Evolutionary conservation across 352 stramenopile species (phyloP), one percentile per base, ranked within the genome.

Genomic region (Phytopythium vexans): DNA sequence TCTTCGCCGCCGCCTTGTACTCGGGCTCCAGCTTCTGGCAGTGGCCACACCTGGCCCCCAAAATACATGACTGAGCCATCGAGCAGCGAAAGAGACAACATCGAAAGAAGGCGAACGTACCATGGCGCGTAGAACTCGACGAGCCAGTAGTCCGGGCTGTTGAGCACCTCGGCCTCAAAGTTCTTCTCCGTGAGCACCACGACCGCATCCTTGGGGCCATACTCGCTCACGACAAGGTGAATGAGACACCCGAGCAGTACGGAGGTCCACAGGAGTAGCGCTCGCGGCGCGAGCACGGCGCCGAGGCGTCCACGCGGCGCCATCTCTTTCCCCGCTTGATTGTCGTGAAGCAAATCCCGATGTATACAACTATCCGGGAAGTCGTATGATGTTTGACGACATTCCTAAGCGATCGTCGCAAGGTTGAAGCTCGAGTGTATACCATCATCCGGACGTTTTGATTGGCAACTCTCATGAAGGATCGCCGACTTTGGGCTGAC

Each of bases 81-180:
- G 12, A 42, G 14, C 42, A n/a, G 12, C 8, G 37, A 63, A 6
- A 40, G 42, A 8, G 8, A 41, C 34, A 41, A 49, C 21, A 15
- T 52, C 31, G 6, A 12, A 51, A 14, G 16, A 10, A 14, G 40
- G n/a, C 4, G 37, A 54, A 52, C 58, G 8, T 41, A 84, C 89
- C 89, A 98, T 34, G 89, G 92, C 14, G 92, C 92, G 58, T 96
- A 96, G 67, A 98, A 98, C 62, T 97, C 88, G 38, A 98, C 91
- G 39, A 98, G 67, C 88, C 89, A 97, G 47, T 90, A 89, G 61
- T 91, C 82, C 4, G 54, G 54, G 52, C 83, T 92, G 52, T 90
- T 65, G 41, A 93, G 72, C 52, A 93, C 80, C 42, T 88, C 72
- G 49, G 88, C 85, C 54, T 93, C 78, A 59, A 91, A 93, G 62